A percentile compares a stretch with the other conserved stretches of the same genome.
Evolutionary conservation across 441 rosid genomes (phyloP).

Genomic region (Erodium moschatum): DNA sequence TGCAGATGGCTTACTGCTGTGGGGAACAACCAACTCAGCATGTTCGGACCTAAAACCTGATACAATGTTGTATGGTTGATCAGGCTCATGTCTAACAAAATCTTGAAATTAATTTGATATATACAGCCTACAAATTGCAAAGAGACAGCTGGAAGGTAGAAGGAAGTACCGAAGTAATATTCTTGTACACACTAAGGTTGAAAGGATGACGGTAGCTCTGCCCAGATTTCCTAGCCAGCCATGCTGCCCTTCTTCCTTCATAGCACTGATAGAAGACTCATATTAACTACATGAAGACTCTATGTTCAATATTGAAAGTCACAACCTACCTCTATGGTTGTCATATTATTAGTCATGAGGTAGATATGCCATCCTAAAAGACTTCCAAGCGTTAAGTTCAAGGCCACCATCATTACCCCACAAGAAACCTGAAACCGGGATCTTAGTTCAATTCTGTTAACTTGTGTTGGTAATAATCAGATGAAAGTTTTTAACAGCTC

Average conservation of each 20-base stretch:
- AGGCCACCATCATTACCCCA: constrained; percentile 29
- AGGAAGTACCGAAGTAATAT: constrained; percentile 44
- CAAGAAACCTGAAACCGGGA: constrained; percentile 26
- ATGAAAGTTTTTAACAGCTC: constrained; percentile 6
- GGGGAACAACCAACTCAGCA: constrained; percentile 68
- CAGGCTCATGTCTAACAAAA: constrained; percentile 7
- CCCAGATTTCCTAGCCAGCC: constrained; percentile 87
- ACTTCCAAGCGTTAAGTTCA: constrained; percentile 35
- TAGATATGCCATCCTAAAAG: constrained; percentile 51
- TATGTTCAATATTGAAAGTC: constrained; percentile 7
- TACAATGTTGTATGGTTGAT: constrained; percentile 13
- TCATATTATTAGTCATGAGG: constrained; percentile 42
- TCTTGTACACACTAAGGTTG: constrained; percentile 47
- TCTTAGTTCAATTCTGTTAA: not conserved
- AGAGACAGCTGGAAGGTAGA: constrained; percentile 11
- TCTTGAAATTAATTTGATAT: not conserved
- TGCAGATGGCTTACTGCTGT: constrained; percentile 46
- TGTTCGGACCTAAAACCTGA: constrained; percentile 68
- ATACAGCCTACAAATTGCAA: constrained; percentile 1
- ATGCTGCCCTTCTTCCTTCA: constrained; percentile 54
- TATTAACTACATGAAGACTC: constrained; percentile 7
- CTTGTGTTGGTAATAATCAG: not conserved
- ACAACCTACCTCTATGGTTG: constrained; percentile 46
- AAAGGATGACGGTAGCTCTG: constrained; percentile 61
- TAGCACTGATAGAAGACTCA: constrained; percentile 39